These are phyloP conservation scores for Fusarium sp. DNA, from an alignment of 2,329 filamentous ascomycete species.

Conservation along the genomic window DNA sequence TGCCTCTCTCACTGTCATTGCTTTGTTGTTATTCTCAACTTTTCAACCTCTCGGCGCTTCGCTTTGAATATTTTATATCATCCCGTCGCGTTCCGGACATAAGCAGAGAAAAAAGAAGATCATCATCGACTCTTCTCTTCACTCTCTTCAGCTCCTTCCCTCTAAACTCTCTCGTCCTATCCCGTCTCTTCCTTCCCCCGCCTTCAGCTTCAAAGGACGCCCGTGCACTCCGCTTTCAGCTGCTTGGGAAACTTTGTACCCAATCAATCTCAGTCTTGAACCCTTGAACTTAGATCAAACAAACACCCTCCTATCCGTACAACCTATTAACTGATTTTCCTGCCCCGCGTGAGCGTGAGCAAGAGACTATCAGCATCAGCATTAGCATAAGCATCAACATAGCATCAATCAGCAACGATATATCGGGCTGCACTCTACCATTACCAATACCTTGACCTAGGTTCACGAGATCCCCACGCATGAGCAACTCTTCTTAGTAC, in stretches of 20 bases:
- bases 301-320: constrained; percentile 9
- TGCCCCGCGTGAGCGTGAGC: constrained; percentile 39
- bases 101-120: neutral
- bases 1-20: constrained; percentile 16
- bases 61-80: constrained; percentile 8
- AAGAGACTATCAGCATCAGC: constrained; percentile 20
- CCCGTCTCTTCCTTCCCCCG: constrained; percentile 16
- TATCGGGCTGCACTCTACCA: neutral
- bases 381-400: constrained; percentile 26
- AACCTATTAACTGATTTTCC: constrained; percentile 1
- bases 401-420: constrained; percentile 17
- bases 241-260: constrained; percentile 10
- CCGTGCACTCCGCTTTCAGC: constrained; percentile 34
- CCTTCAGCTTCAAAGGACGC: constrained; percentile 35
- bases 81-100: constrained; percentile 10
- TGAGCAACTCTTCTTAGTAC: constrained; percentile 6
- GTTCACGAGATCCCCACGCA: constrained; percentile 20
- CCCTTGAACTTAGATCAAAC: constrained; percentile 20
- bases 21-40: constrained; percentile 20
- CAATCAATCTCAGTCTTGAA: constrained; percentile 12
- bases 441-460: neutral
- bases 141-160: neutral
- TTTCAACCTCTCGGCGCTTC: neutral
- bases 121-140: neutral
- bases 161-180: neutral